Evolutionary conservation across 805 yeast genomes (phyloP).

Genomic region (Pachysolen tannophilus): DNA sequence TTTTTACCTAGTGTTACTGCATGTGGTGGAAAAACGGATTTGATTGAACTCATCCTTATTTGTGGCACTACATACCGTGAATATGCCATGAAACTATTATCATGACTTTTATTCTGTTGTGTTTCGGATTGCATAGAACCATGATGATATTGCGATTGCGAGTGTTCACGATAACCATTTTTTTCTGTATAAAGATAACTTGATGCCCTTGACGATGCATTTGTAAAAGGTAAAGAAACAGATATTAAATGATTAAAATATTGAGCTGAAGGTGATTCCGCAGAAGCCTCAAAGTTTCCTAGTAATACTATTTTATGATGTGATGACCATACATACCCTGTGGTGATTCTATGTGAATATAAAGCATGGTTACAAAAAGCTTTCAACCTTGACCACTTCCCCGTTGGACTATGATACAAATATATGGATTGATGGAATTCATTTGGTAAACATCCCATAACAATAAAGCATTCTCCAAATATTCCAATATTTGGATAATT

Average conservation of each 20-base stretch:
- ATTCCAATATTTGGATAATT: conserved; percentile 51
- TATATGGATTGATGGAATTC: conserved; percentile 39
- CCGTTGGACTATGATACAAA: conserved; percentile 44
- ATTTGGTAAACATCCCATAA: conserved; percentile 49
- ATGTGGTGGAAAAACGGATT: conserved; percentile 67
- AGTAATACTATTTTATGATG: conserved; percentile 64
- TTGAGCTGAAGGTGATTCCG: conserved; percentile 37
- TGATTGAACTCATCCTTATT: conserved; percentile 53
- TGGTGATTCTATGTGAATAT: conserved; percentile 55
- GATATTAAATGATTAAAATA: conserved; percentile 39
- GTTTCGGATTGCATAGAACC: conserved; percentile 11
- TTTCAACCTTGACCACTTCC: conserved; percentile 58
- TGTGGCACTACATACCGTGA: conserved; percentile 73
- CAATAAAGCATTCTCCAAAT: conserved; percentile 59
- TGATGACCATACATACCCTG: conserved; percentile 66
- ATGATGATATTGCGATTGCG: not conserved
- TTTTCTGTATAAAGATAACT: not conserved
- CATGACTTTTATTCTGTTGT: conserved; percentile 1
- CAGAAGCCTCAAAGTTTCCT: conserved; percentile 42
- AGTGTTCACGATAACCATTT: not conserved
- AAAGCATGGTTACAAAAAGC: conserved; percentile 43
- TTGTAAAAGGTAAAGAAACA: conserved; percentile 46
- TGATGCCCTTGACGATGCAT: conserved; percentile 20
- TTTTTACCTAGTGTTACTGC: conserved; percentile 74
- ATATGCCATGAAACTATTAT: conserved; percentile 52